Evolutionary conservation across 129 eudicot genomes (phyloP).

Genomic region (Chrysanthemum makinoi): DNA sequence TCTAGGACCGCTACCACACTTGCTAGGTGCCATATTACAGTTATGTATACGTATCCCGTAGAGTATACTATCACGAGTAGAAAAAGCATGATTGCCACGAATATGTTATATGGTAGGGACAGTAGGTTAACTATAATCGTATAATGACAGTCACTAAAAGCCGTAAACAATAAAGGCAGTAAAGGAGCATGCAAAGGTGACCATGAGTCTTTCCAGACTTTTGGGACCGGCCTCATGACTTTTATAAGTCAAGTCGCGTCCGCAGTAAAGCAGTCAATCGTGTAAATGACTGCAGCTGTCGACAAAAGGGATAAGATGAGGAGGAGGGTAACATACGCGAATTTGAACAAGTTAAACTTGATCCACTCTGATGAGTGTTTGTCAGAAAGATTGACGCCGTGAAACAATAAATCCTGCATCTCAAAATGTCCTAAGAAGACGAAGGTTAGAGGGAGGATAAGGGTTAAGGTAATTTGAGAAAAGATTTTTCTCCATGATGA

Average conservation of each 20-base stretch:
- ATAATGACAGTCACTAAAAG: no score
- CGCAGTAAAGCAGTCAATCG: conserved; percentile 52
- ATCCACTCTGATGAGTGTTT: conserved; percentile 32
- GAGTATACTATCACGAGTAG: conserved; percentile 21
- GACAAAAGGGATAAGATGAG: conserved; percentile 57
- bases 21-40: conserved; percentile 61
- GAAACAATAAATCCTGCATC: conserved; percentile 23
- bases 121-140: background rate
- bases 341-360: conserved; percentile 28
- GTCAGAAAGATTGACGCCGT: conserved; percentile 15
- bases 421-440: conserved; percentile 47
- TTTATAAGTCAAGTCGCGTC: conserved; percentile 41
- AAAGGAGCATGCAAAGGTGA: conserved; percentile 51
- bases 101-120: background rate
- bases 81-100: background rate
- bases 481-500: conserved; percentile 49
- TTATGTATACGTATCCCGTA: conserved; percentile 45
- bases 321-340: conserved; percentile 41
- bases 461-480: conserved; percentile 44
- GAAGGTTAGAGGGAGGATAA: conserved; percentile 63
- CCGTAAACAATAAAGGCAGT: background rate
- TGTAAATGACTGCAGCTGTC: conserved; percentile 69
- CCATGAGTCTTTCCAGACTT: conserved; percentile 59
- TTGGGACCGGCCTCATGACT: conserved; percentile 50
- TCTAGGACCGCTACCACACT: conserved; percentile 65